Conservation (phyloP, 2,329 filamentous ascomycete genomes). For the Bipolaris victoriae region DNA sequence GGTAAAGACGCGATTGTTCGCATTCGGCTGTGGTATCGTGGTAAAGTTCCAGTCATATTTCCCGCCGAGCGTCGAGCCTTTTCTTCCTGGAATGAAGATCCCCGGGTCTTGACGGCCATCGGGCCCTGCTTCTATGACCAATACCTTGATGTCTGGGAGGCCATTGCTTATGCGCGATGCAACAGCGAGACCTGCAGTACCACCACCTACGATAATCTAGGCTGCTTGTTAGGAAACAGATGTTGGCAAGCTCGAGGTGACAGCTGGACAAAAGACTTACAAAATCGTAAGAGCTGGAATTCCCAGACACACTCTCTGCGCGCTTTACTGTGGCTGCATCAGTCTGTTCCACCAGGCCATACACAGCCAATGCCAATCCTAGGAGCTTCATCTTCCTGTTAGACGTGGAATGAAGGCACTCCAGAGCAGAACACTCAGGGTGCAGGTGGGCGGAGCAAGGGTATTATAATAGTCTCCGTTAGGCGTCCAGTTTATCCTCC, state of each 20-base stretch:
- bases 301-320: neutral
- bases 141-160: slow-evolving; percentile 27
- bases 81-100: slow-evolving; percentile 36
- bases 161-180: slow-evolving; percentile 44
- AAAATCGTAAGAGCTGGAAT: slow-evolving; percentile 11
- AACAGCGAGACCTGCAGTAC: slow-evolving; percentile 39
- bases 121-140: slow-evolving; percentile 39
- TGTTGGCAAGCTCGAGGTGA: neutral
- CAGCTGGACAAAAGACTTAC: neutral
- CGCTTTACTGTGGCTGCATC: slow-evolving; percentile 4
- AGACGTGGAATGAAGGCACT: neutral
- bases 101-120: slow-evolving; percentile 36
- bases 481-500: slow-evolving; percentile 3
- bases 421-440: neutral
- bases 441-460: neutral
- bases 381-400: slow-evolving; percentile 14
- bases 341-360: slow-evolving; percentile 8
- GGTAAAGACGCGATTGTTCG: slow-evolving; percentile 50
- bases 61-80: slow-evolving; percentile 36
- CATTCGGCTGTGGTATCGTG: slow-evolving; percentile 50
- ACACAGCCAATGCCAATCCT: slow-evolving; percentile 4
- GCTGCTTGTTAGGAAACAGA: neutral
- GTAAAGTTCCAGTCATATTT: slow-evolving; percentile 53
- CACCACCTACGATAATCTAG: slow-evolving; percentile 32
- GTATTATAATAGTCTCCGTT: neutral